Conservation (phyloP, 2,329 filamentous ascomycete genomes). For the Aspergillus aculeatus region DNA sequence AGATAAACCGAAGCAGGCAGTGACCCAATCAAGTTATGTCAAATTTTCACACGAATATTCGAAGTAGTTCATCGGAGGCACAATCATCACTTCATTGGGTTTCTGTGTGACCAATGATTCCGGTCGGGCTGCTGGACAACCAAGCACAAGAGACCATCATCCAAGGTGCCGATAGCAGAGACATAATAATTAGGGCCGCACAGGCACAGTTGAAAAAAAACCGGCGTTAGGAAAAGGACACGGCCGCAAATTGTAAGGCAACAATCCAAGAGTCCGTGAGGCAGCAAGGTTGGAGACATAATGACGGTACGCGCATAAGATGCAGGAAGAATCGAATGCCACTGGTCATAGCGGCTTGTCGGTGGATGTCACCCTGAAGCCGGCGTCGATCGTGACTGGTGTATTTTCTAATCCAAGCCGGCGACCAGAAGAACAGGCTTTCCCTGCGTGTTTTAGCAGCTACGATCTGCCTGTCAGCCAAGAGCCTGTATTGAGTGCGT, state of each 20-base stretch:
- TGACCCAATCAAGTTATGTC: neutral
- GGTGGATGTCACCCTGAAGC: conserved; percentile 19
- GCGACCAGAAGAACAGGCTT: conserved; percentile 12
- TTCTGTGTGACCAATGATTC: conserved; percentile 19
- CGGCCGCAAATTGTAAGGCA: conserved; percentile 18
- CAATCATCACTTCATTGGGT: conserved; percentile 15
- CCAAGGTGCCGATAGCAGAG: conserved; percentile 10
- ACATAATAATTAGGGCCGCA: conserved; percentile 11
- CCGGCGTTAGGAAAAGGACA: neutral
- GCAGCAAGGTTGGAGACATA: conserved; percentile 18
- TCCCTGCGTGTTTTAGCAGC: conserved; percentile 12
- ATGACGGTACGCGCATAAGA: conserved; percentile 19
- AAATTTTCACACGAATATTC: neutral
- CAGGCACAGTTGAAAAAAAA: conserved; percentile 10
- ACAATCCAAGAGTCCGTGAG: conserved; percentile 15
- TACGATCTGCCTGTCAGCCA: conserved; percentile 20
- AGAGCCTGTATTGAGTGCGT: conserved; percentile 2
- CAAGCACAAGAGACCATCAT: conserved; percentile 5
- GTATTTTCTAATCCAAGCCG: conserved; percentile 12
- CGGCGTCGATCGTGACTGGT: conserved; percentile 16
- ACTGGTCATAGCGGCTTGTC: conserved; percentile 14
- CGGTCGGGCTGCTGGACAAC: conserved; percentile 17
- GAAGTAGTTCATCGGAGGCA: neutral
- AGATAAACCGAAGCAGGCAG: neutral
- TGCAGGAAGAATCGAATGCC: conserved; percentile 11